phyloP scores from a whole-genome alignment of 768 basidiomycete species.

The Russula vinacea region DNA sequence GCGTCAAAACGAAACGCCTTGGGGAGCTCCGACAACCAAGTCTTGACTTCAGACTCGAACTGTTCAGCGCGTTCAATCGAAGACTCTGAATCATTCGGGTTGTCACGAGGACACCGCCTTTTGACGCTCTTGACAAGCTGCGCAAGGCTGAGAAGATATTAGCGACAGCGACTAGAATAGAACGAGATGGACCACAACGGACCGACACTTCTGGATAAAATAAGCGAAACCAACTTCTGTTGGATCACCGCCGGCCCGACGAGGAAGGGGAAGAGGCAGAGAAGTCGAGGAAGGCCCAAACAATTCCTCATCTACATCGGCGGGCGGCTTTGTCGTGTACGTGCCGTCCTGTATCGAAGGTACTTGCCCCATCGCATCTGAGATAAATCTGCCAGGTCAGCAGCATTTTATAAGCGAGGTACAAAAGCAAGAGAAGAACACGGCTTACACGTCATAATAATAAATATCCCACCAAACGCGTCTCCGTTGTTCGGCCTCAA shows the following conservation, averaged over 20 bases:
- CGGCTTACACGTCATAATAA: constrained; percentile 70
- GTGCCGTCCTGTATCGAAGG: constrained; percentile 55
- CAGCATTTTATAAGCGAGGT: neutral
- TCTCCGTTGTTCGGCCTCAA: constrained; percentile 51
- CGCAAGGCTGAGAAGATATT: constrained; percentile 46
- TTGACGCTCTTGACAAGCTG: constrained; percentile 62
- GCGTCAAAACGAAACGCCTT: constrained; percentile 45
- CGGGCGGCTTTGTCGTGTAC: constrained; percentile 55
- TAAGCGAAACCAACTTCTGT: constrained; percentile 43
- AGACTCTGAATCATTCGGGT: constrained; percentile 36
- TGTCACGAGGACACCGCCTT: constrained; percentile 46
- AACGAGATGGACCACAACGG: constrained; percentile 31
- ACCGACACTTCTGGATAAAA: constrained; percentile 62
- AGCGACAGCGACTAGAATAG: constrained; percentile 1
- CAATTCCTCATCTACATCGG: constrained; percentile 53
- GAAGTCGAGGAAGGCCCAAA: constrained; percentile 48
- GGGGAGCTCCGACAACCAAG: constrained; percentile 55
- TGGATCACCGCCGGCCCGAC: constrained; percentile 31
- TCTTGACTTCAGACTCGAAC: constrained; percentile 54
- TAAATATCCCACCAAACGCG: constrained; percentile 78
- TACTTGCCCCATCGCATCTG: constrained; percentile 64
- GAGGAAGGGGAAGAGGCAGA: constrained; percentile 41
- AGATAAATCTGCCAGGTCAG: constrained; percentile 52
- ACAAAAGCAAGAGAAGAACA: neutral
- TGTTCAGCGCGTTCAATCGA: constrained; percentile 61